These are phyloP conservation scores for Lachnellula subtilissima DNA, from an alignment of 2,329 filamentous ascomycete species.

Conservation along the genomic window DNA sequence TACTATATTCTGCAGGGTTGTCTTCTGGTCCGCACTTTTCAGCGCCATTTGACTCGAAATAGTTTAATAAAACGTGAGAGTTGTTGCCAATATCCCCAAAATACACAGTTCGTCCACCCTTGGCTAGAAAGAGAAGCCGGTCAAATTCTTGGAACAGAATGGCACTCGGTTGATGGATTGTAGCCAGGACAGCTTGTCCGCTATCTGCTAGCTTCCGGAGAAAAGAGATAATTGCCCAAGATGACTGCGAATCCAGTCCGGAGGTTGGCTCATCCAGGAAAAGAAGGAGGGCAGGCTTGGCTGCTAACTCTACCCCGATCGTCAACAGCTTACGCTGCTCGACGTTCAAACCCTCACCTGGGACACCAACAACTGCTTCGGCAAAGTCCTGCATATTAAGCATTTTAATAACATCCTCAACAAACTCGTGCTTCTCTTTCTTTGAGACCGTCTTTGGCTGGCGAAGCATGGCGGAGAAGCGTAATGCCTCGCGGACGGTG, in stretches of 20 bases:
- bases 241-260: slow-evolving; percentile 88
- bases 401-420: slow-evolving; percentile 86
- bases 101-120: slow-evolving; percentile 74
- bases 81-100: slow-evolving; percentile 68
- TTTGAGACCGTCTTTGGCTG: slow-evolving; percentile 70
- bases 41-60: slow-evolving; percentile 72
- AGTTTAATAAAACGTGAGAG: slow-evolving; percentile 39
- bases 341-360: slow-evolving; percentile 77
- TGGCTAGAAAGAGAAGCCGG: slow-evolving; percentile 70
- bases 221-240: slow-evolving; percentile 85
- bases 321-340: slow-evolving; percentile 74
- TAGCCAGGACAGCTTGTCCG: slow-evolving; percentile 88
- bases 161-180: slow-evolving; percentile 91
- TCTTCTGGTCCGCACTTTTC: slow-evolving; percentile 60
- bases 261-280: slow-evolving; percentile 96
- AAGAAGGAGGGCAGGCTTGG: slow-evolving; percentile 81
- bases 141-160: slow-evolving; percentile 93
- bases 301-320: slow-evolving; percentile 92
- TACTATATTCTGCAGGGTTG: slow-evolving; percentile 75
- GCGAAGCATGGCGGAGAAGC: slow-evolving; percentile 80
- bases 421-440: slow-evolving; percentile 79
- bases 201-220: slow-evolving; percentile 85
- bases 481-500: slow-evolving; percentile 79
- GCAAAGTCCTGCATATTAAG: slow-evolving; percentile 89
- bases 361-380: slow-evolving; percentile 86